These are phyloP conservation scores for Paulownia fortunei DNA, from an alignment of 257 asterid genomes.

Conservation along the genomic window DNA sequence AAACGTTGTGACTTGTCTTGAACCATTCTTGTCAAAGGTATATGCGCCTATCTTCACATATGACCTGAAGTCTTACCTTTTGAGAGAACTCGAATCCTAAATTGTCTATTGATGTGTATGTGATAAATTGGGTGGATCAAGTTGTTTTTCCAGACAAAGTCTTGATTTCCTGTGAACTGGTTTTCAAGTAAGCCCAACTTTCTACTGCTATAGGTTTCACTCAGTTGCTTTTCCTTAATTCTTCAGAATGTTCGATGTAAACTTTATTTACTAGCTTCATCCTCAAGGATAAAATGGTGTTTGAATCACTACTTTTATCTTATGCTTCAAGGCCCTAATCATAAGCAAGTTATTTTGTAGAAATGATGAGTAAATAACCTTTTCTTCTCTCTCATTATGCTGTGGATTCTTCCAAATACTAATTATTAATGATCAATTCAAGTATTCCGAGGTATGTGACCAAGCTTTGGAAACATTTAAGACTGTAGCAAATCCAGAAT, in stretches of 20 bases:
- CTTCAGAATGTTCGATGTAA: background rate
- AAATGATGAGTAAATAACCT: background rate
- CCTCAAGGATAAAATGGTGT: background rate
- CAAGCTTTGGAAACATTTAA: background rate
- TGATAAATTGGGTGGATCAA: background rate
- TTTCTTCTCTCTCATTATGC: background rate
- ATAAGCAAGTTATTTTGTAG: background rate
- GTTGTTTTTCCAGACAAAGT: background rate
- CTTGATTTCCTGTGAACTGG: background rate
- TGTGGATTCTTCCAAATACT: background rate
- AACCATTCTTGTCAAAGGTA: conserved; percentile 97
- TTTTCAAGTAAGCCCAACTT: background rate
- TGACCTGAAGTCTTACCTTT: background rate
- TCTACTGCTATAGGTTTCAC: background rate
- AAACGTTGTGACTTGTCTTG: conserved; percentile 80
- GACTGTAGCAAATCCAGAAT: background rate
- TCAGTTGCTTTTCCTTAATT: background rate
- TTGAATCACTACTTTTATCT: background rate
- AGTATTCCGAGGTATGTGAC: background rate
- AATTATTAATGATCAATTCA: background rate
- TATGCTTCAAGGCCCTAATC: background rate
- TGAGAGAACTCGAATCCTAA: background rate
- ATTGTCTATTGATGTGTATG: background rate
- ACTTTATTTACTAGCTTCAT: background rate
- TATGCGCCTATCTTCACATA: conserved; percentile 1